Evolutionary conservation across 2,329 filamentous ascomycete species (phyloP), one percentile per base, ranked within the genome.

Genomic region (Periconia sp.): DNA sequence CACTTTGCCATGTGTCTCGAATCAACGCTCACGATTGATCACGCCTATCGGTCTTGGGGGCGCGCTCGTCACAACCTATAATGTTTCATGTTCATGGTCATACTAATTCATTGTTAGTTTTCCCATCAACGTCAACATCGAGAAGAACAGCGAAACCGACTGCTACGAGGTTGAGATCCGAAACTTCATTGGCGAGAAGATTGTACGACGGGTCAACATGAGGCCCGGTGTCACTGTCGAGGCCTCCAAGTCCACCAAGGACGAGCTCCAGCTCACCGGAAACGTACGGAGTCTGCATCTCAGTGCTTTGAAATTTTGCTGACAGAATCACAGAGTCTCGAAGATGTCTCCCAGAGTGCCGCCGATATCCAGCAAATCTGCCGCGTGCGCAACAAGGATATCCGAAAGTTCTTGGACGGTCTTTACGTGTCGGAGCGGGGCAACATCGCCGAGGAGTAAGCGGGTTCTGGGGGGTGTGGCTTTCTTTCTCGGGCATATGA

Each of bases 311-410:
- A 15, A 7, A 30, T 24, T 43, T 29, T 31, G 43, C 62, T 65
- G 56, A 65, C 48, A n/a, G 31, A 8, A 30, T 12, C 16, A 21
- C 48, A 66, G 63, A 95, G 88, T 54, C 83, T 99, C 68, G 95
- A 99, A 84, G 85, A 86, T 74, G 94, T 99, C 61, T 99, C 94
- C 71, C 94, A 99, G 83, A 91, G 87, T 73, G 94, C 94, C 63
- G 94, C 94, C 78, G 94, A 99, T 77, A 96, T 99, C 77, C 94
- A 99, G 84, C 94, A 99, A 81, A 92, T 94, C 80, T 99, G 94
- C 91, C 86, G 86, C 80, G 94, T 99, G 78, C 87, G 91, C 78
- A 99, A 99, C 89, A 99, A 99, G 91, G 94, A 99, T 96, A 99
- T 99, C 83, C 91, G 95, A 53, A 69, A 95, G 89, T 99, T 99